phyloP scores from a whole-genome alignment of 352 stramenopile species.

The Phytophthora colocasiae region DNA sequence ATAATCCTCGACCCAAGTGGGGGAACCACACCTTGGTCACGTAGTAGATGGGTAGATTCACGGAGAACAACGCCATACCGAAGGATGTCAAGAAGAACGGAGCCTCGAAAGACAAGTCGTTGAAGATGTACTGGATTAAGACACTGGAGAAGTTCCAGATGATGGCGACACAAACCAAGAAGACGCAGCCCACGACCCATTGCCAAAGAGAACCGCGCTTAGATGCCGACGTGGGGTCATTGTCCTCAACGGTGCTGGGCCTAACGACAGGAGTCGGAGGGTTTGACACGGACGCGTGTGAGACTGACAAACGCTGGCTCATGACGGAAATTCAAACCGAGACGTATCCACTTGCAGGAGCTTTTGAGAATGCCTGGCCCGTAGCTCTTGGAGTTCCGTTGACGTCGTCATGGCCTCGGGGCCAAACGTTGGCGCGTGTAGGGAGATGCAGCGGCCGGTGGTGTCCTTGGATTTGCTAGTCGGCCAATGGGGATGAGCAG shows the following conservation, averaged over 20 bases:
- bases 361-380: constrained; percentile 27
- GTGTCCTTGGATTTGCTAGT: constrained; percentile 33
- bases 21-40: constrained; percentile 53
- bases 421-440: constrained; percentile 26
- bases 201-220: constrained; percentile 57
- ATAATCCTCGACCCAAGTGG: constrained; percentile 11
- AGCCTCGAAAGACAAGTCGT: constrained; percentile 78
- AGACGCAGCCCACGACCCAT: constrained; percentile 70
- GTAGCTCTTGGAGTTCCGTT: not conserved
- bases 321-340: constrained; percentile 5
- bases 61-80: constrained; percentile 75
- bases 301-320: constrained; percentile 35
- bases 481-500: constrained; percentile 21
- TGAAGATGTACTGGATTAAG: constrained; percentile 89
- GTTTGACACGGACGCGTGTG: constrained; percentile 31
- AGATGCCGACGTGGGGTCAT: constrained; percentile 15
- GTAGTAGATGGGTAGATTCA: constrained; percentile 82
- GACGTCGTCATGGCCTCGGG: constrained; percentile 18
- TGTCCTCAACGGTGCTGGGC: not conserved
- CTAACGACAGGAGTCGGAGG: constrained; percentile 23
- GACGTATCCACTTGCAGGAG: constrained; percentile 12
- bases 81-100: constrained; percentile 91
- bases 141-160: constrained; percentile 88
- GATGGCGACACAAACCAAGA: constrained; percentile 68
- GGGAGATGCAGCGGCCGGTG: constrained; percentile 12